Conservation (phyloP, 2,329 filamentous ascomycete species). For the Diaporthe citri region DNA sequence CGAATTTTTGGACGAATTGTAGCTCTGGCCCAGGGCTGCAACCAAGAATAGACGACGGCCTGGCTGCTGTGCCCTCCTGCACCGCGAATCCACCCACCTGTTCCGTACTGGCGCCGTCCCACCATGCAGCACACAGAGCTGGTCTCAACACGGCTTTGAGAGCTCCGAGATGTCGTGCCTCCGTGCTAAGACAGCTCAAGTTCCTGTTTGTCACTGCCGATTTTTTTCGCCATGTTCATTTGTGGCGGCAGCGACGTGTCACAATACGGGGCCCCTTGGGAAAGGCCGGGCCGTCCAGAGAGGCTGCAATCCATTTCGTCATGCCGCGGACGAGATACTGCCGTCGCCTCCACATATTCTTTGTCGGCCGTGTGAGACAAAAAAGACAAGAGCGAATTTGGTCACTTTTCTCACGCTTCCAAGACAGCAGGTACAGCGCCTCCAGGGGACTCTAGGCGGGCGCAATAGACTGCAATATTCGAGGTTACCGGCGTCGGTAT, state of each 20-base stretch:
- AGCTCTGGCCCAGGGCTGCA: constrained; percentile 16
- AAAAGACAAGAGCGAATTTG: background rate
- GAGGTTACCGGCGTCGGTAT: constrained; percentile 33
- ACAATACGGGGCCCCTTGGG: constrained; percentile 22
- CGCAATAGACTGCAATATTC: background rate
- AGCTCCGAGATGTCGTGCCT: constrained; percentile 33
- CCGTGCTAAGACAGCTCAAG: constrained; percentile 6
- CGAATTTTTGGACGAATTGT: constrained; percentile 33
- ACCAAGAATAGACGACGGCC: constrained; percentile 37
- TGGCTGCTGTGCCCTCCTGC: constrained; percentile 32
- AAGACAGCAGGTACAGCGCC: constrained; percentile 21
- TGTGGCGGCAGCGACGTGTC: constrained; percentile 23
- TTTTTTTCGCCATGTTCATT: background rate
- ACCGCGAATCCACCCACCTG: background rate
- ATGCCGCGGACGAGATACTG: background rate
- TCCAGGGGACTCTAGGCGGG: background rate
- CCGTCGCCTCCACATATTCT: background rate
- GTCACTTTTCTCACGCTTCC: constrained; percentile 9
- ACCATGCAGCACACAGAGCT: constrained; percentile 9
- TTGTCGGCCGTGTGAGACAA: constrained; percentile 2
- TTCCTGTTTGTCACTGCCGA: constrained; percentile 5
- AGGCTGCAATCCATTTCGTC: constrained; percentile 5
- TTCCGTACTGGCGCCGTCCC: constrained; percentile 22
- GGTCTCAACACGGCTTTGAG: constrained; percentile 28
- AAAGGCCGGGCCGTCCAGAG: constrained; percentile 9